Base-by-base conservation (phyloP, 306 rosid genomes). In the Senna siamea region DNA sequence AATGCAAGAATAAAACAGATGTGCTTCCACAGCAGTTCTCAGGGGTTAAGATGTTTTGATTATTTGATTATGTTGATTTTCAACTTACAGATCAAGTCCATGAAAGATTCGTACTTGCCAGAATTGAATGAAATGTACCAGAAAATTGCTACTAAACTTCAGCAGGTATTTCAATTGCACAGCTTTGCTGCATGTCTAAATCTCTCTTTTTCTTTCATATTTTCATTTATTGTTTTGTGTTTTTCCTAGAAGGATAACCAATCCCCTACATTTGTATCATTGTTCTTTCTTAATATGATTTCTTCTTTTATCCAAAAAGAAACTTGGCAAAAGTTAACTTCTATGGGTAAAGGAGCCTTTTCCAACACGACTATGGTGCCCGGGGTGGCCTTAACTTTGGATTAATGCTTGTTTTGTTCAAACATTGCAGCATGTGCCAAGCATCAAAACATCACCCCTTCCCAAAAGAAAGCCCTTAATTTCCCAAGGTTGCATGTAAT, bases 71-170 rank as follows among this genome's bases (percentile, higher is more conserved):
- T 80, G 48, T 51, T 64, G 22, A 19, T 69, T 72, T n/a, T 74
- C 66, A 23, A 47, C 59, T 70, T 70, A 79, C 87, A 89, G 98
- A 74, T 93, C 73, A 86, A 87, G 79, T 30, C 73, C 67, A 81
- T 91, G 97, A 91, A 79, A 90, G 95, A 88, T 34, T 32, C 17
- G 54, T 87, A 89, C 85, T 76, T 79, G 20, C 67, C 87, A 12
- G 97, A 89, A 38, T 22, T 94, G 58, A 81, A 7, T 62, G 97
- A 94, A 55, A 63, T 91, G 85, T 80, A 78, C 79, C 86, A 83
- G 54, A 85, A 76, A 83, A 43, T 94, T 81, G 72, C 82, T 75
- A 5, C 74, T 20, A 89, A 79, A 84, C 47, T 91, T 70, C 85
- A 84, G 70, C 93, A 78, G 95, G 98, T 89, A 82, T 68, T 83